Evolutionary conservation across 495 filamentous ascomycete genomes (phyloP), one percentile per base, ranked within the genome.

Genomic region (Aspergillus nidulans): DNA sequence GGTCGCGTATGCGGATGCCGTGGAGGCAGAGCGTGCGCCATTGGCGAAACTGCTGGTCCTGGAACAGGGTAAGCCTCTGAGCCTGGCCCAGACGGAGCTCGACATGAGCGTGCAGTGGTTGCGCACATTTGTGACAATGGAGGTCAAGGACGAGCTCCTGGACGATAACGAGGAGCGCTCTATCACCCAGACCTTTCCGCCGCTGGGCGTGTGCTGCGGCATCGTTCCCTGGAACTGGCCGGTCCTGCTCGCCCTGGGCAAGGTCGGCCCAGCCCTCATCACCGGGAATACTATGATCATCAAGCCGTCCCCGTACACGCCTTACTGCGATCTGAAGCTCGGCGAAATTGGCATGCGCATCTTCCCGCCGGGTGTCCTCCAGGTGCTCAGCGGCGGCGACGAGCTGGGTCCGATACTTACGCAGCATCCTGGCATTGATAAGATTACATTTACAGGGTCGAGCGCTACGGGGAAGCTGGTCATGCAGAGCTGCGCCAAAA

Each of bases 381-480:
- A 88, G 59, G 84, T 73, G 15, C 61, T 90, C 26, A 85, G 83
- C 63, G 87, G 86, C 19, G 84, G 78, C 54, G 84, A 86, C 16
- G 73, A 81, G 10, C 75, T 89, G 8, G 86, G 86, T 5, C 80
- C 83, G 1, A 66, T 69, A 68, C 69, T 87, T 46, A 81, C 75
- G 0, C 61, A 69, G 10, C 85, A 89, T 59, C 76, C 80, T 0
- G 79, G 73, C 2, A 81, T 89, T 56, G 77, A 79, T 49, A 87
- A 88, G 72, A 84, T 88, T 62, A 79, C 70, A 49, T 89, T 90
- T 66, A 89, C 85, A 0, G 86, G 86, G 4, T 85, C 83, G 6
- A 82, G 77, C 25, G 63, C 75, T 1, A 86, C 84, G 0, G 86
- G 86, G 13, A 85, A 85, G 65, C 77, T 73, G 36, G 80, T 90